Base-by-base conservation (phyloP, 106 monocot species). In the Chionographis japonica region DNA sequence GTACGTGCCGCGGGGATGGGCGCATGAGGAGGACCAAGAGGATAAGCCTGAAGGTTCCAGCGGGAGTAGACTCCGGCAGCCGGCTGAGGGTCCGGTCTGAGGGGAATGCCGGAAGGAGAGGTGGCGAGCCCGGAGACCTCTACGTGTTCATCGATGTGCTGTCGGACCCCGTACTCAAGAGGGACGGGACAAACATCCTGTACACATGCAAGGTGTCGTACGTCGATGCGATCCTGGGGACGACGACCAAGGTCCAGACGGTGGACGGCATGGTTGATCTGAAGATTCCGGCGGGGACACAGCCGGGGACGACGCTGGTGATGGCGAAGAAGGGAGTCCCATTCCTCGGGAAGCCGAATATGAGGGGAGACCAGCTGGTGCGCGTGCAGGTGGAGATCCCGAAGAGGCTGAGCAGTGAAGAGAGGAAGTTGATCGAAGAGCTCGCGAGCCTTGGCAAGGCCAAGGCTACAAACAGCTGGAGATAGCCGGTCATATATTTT, bases 171-270 rank as follows among this genome's bases (percentile, higher is more conserved):
- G 57, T 81, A 37, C 76, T 81, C 56, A 81, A 81, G 68, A 64
- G 81, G 15, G 81, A 81, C 63, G 81, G 81, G 15, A 76, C 76
- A 6, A 81, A 68, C 40, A 77, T 81, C 12, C 76, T 76, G 4
- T 76, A 76, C 76, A 81, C 81, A 4, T 81, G 72, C 66, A 81
- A 81, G 81, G 81, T 76, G 16, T 81, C 76, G 6, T 81, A 76
- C 18, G 58, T 81, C n/a, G 72, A 81, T 12, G 76, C 72, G 6
- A 81, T 81, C 19, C 57, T 81, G 67, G 81, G 81, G 18, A 81
- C 81, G 4, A 72, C 76, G 14, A 63, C 72, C 27, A 81, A 81
- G 56, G 68, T 81, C 19, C 81, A 76, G 12, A 81, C 81, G 0
- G 81, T 81, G 56, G 81, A 81, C 63, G 81, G 81, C 4, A 76